phyloP scores from a whole-genome alignment of 306 rosid species.

The Lathyrus tuberosus region DNA sequence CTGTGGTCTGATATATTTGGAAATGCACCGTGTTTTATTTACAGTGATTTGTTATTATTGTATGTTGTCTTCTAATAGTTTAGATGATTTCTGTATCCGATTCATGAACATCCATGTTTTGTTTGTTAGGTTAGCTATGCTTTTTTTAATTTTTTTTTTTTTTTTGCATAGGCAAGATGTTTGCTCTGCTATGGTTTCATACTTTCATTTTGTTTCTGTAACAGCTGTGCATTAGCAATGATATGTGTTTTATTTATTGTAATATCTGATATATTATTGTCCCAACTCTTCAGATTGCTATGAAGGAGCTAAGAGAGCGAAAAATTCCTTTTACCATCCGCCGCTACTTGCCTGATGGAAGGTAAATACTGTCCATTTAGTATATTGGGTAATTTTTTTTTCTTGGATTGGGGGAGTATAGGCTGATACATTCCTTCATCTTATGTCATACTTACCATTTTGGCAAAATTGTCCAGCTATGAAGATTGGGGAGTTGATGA shows the following conservation, averaged over 20 bases:
- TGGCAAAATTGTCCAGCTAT: slow-evolving; percentile 53
- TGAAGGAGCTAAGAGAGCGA: slow-evolving; percentile 95
- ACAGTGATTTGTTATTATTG: neutral
- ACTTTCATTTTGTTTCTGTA: neutral
- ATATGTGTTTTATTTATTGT: slow-evolving; percentile 9
- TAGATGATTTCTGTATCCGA: neutral
- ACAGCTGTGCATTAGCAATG: neutral
- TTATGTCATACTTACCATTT: slow-evolving; percentile 27
- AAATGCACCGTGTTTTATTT: slow-evolving; percentile 1
- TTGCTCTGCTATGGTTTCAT: neutral
- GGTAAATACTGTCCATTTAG: slow-evolving; percentile 44
- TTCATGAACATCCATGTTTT: slow-evolving; percentile 11
- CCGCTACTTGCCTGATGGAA: slow-evolving; percentile 97
- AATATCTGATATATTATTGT: slow-evolving; percentile 26
- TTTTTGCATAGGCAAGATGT: neutral
- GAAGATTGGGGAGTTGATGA: slow-evolving; percentile 99
- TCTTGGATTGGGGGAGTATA: neutral
- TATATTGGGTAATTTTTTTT: neutral
- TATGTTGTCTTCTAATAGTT: neutral
- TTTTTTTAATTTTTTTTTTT: too few relatives aligned
- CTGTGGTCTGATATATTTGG: too few relatives aligned
- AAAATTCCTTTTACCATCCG: slow-evolving; percentile 96
- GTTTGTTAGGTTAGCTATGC: neutral
- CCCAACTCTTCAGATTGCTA: slow-evolving; percentile 65
- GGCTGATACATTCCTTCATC: neutral